Percentiles rank a stretch among this genome's conserved stretches.
phyloP scores from a whole-genome alignment of 495 filamentous ascomycete species.

The Massariosphaeria phaeospora region DNA sequence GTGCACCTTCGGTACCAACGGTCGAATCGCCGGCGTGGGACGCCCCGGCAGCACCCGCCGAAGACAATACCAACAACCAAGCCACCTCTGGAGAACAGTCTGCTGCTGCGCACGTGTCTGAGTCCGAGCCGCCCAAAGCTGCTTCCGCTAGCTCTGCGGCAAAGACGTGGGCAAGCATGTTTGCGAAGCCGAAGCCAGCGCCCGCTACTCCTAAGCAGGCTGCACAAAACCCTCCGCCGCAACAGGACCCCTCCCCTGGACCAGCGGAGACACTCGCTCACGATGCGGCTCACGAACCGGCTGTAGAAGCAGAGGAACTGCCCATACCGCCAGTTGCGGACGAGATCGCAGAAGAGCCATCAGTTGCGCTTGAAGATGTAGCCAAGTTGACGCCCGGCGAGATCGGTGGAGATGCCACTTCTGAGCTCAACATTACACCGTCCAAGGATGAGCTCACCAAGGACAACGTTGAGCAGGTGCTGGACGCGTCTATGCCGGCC shows the following conservation, averaged over 20 bases:
- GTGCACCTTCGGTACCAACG: conserved; percentile 35
- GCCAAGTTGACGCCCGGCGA: conserved; percentile 33
- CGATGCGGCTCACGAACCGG: conserved; percentile 35
- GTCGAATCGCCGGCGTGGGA: conserved; percentile 40
- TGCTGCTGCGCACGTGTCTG: conserved; percentile 28
- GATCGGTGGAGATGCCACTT: conserved; percentile 1
- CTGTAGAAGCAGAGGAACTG: conserved; percentile 34
- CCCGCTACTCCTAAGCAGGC: conserved; percentile 38
- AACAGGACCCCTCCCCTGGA: conserved; percentile 19
- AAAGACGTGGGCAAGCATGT: conserved; percentile 61
- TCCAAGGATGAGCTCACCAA: conserved; percentile 85
- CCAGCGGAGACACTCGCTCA: conserved; percentile 33
- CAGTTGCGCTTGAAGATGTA: conserved; percentile 40
- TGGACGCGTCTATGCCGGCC: conserved; percentile 70
- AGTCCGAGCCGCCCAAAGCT: conserved; percentile 43
- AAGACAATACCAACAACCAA: conserved; percentile 23
- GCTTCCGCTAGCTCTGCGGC: conserved; percentile 44
- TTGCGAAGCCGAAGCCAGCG: conserved; percentile 47
- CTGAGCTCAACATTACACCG: conserved; percentile 53
- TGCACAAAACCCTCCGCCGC: conserved; percentile 11
- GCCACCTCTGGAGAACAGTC: conserved; percentile 34
- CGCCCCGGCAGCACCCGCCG: conserved; percentile 12
- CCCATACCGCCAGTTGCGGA: conserved; percentile 35
- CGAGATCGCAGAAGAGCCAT: conserved; percentile 28
- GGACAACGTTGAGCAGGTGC: conserved; percentile 83